Evolutionary conservation across 2,329 filamentous ascomycete genomes (phyloP), one percentile per base, ranked within the genome.

Genomic region (Epichloe brachyelytri): DNA sequence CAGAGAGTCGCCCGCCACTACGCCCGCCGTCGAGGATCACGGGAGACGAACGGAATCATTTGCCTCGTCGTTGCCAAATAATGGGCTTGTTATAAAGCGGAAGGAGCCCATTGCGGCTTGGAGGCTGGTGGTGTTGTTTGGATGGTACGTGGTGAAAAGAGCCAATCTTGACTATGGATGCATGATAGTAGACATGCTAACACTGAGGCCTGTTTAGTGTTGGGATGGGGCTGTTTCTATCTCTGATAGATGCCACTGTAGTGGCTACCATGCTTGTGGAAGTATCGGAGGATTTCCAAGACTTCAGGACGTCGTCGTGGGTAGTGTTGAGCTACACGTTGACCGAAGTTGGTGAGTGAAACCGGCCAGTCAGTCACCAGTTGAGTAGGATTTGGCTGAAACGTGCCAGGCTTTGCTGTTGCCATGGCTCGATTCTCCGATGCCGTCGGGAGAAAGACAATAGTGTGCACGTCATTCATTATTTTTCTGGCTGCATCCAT

Each of bases 401-500:
- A 22, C 37, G 30, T 2, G 3, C 15, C 19, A 58, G 57, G 58
- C n/a, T 60, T 55, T 55, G 73, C 77, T 4, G 74, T 79, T 12
- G 66, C 79, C 39, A 72, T 78, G 52, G 70, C 77, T 19, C 71
- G 74, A 26, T 57, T 77, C 17, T 74, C 75, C 7, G 77, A 81
- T 55, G 67, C 80, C 19, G 58, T 79, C 39, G 78, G 78, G 36
- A 68, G 75, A 17, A 71, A 71, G 30, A 64, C 70, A 53, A 74
- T 77, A 8, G 78, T 78, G 55, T 53, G 75, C 10, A 61, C 63
- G 3, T 74, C 74, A 36, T 79, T 74, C 55, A 46, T 74, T 37
- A 61, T 81, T n/a, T 82, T 82, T 56, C 67, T 80, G 48, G 67
- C 62, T 30, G 80, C 79, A 56, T 82, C 79, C 0, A 58, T 81